A percentile compares a stretch with the other conserved stretches of the same genome.
Conservation (phyloP, 331 rosid species). For the Pyracantha coccinea region DNA sequence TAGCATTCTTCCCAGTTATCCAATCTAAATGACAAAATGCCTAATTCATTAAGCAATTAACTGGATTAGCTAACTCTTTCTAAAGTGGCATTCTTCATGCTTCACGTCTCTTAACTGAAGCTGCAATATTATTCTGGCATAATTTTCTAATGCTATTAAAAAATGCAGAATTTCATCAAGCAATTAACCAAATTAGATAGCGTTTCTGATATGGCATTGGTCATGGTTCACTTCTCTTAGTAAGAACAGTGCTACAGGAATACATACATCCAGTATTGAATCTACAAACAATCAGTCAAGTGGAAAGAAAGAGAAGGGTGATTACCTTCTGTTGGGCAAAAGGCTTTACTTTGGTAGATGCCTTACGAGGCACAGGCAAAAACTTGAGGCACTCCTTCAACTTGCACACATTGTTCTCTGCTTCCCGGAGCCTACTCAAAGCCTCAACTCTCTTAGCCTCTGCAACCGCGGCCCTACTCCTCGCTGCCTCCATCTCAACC, state of each 20-base stretch:
- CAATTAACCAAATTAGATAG: background rate
- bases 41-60: background rate
- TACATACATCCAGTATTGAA: background rate
- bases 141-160: too few species aligned
- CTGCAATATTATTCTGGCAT: too few species aligned
- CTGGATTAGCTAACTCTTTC: background rate
- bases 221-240: background rate
- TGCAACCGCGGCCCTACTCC: background rate
- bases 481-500: conserved; percentile 5
- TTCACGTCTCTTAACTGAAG: background rate
- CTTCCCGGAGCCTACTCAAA: conserved; percentile 4
- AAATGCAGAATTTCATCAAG: background rate
- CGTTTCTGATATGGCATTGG: background rate
- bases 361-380: background rate
- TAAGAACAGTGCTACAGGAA: background rate
- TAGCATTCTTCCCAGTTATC: background rate
- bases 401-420: conserved; percentile 1
- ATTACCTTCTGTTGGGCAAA: background rate
- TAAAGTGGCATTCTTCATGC: background rate
- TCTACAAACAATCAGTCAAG: background rate
- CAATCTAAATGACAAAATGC: background rate
- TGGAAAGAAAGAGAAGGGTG: background rate
- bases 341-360: background rate
- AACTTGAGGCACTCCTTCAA: conserved; percentile 7
- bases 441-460: conserved; percentile 6